These are phyloP conservation scores for Penicillium occitanis DNA, from an alignment of 2,329 filamentous ascomycete species.

Conservation along the genomic window DNA sequence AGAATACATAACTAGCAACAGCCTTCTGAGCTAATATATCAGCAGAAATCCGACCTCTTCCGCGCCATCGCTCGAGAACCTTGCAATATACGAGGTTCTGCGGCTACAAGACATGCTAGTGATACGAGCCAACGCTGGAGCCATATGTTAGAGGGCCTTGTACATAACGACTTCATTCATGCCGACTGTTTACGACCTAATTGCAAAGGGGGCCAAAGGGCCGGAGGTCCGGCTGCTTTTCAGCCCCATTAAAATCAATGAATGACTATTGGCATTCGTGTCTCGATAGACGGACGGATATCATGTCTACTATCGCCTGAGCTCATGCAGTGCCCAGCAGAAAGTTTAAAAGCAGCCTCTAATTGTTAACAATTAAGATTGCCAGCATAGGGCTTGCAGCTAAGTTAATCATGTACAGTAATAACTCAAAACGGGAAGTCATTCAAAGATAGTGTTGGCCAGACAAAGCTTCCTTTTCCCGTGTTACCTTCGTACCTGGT, in stretches of 20 bases:
- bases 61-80: background rate
- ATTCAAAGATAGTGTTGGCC: background rate
- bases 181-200: background rate
- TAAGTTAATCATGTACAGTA: background rate
- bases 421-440: background rate
- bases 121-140: background rate
- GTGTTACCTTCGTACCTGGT: background rate
- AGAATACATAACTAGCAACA: background rate
- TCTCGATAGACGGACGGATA: background rate
- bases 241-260: background rate
- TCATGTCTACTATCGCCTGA: background rate
- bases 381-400: background rate
- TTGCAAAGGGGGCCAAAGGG: background rate
- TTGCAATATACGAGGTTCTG: background rate
- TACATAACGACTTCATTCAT: background rate
- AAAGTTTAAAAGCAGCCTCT: background rate
- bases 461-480: no score
- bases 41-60: background rate
- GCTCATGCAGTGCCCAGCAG: background rate
- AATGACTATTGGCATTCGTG: background rate
- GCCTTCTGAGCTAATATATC: background rate
- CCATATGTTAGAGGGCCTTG: background rate
- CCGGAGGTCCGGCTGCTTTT: background rate
- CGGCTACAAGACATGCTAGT: background rate
- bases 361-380: background rate